A percentile compares a stretch with the other conserved stretches of the same genome.
Conservation (phyloP, 1,139 yeast genomes). For the Lodderomyces orthopsilosis region DNA sequence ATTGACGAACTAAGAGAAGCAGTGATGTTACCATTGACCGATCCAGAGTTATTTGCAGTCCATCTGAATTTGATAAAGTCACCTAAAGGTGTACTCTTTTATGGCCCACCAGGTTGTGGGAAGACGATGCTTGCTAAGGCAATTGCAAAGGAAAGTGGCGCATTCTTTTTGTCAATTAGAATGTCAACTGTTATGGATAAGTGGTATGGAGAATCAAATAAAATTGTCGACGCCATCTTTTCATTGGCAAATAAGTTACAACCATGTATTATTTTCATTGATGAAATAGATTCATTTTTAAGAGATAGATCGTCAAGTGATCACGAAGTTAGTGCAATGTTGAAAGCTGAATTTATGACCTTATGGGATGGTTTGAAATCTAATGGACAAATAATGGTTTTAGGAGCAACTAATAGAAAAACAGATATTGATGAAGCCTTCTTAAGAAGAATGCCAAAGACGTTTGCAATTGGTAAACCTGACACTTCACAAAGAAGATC, state of each 20-base stretch:
- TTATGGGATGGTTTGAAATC: slow-evolving; percentile 91
- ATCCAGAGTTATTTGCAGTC: slow-evolving; percentile 59
- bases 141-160: slow-evolving; percentile 87
- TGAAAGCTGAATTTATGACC: slow-evolving; percentile 97
- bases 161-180: slow-evolving; percentile 85
- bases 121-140: slow-evolving; percentile 98
- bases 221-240: slow-evolving; percentile 90
- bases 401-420: slow-evolving; percentile 95
- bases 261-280: slow-evolving; percentile 94
- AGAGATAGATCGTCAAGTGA: slow-evolving; percentile 83
- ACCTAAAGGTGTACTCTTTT: slow-evolving; percentile 89
- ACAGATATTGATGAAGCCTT: slow-evolving; percentile 91
- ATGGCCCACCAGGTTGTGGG: slow-evolving; percentile 99
- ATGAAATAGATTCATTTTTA: slow-evolving; percentile 92
- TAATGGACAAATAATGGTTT: slow-evolving; percentile 76
- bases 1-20: slow-evolving; percentile 84
- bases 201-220: slow-evolving; percentile 97
- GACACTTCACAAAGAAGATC: slow-evolving; percentile 62
- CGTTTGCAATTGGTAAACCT: slow-evolving; percentile 80
- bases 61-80: slow-evolving; percentile 73
- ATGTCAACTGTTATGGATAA: slow-evolving; percentile 97
- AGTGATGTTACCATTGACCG: slow-evolving; percentile 84
- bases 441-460: slow-evolving; percentile 87
- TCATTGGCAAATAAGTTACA: slow-evolving; percentile 86
- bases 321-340: slow-evolving; percentile 93